Evolutionary conservation across 2,329 filamentous ascomycete genomes (phyloP).

Genomic region (Aureobasidium vineae): DNA sequence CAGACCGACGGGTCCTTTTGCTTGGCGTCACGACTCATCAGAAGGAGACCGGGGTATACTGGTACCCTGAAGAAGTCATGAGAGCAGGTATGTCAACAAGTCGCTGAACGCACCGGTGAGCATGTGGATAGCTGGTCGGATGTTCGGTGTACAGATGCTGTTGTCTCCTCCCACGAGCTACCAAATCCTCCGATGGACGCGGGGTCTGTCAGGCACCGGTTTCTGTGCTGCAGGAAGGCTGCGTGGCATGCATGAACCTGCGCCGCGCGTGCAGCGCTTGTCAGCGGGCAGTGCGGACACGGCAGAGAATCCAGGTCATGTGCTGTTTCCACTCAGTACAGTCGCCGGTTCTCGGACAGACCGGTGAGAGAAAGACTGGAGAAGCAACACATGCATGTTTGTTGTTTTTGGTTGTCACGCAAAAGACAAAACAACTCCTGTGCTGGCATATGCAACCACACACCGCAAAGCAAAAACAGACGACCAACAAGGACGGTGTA

Average conservation of each 20-base stretch:
- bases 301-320: background rate
- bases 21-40: background rate
- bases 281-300: conserved; percentile 6
- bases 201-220: background rate
- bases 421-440: background rate
- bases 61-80: background rate
- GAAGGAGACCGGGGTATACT: background rate
- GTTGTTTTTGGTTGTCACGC: background rate
- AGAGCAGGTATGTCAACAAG: background rate
- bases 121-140: background rate
- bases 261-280: background rate
- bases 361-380: background rate
- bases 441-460: background rate
- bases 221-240: background rate
- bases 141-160: background rate
- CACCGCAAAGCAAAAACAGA: background rate
- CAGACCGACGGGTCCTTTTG: background rate
- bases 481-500: background rate
- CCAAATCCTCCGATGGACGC: conserved; percentile 14
- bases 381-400: background rate
- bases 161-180: background rate
- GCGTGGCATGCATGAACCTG: conserved; percentile 4
- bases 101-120: background rate
- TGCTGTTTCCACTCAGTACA: background rate
- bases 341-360: background rate